phyloP scores from a whole-genome alignment of 208 protist genomes.

The Trypanosomatidae sp. region DNA sequence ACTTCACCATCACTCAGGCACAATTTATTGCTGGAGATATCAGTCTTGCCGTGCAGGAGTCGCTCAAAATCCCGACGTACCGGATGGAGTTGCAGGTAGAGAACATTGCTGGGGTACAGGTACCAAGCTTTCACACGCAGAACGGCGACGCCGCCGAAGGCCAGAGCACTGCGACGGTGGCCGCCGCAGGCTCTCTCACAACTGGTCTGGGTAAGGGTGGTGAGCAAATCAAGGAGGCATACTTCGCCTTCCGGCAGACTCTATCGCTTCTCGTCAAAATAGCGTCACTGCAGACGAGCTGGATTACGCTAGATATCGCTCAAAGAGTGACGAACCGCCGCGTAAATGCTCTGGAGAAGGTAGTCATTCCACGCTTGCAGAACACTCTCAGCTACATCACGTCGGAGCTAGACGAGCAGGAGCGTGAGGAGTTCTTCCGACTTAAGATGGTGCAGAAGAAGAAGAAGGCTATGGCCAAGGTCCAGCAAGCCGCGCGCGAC shows the following conservation, averaged over 20 bases:
- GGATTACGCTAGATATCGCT: conserved; percentile 97
- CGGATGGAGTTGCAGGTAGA: conserved; percentile 92
- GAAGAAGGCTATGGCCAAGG: conserved; percentile 85
- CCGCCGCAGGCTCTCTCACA: conserved; percentile 35
- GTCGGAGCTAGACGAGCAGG: conserved; percentile 98
- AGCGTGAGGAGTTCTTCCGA: conserved; percentile 99
- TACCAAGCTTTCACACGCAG: conserved; percentile 93
- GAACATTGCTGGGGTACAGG: conserved; percentile 98
- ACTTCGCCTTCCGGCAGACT: conserved; percentile 90
- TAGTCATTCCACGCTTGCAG: conserved; percentile 98
- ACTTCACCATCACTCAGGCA: conserved; percentile 97
- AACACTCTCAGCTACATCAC: conserved; percentile 98
- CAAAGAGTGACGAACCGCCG: conserved; percentile 99
- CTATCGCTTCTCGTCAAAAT: conserved; percentile 94
- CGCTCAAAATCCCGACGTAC: conserved; percentile 88
- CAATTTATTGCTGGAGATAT: conserved; percentile 98
- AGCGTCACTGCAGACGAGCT: conserved; percentile 98
- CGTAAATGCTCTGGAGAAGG: conserved; percentile 99
- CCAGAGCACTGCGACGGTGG: conserved; percentile 3
- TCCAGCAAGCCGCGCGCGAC: conserved; percentile 36
- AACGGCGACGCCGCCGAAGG: conserved; percentile 34
- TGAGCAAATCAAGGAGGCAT: conserved; percentile 93
- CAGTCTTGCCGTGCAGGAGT: conserved; percentile 93
- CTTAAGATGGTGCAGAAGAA: conserved; percentile 99
- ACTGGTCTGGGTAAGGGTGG: conserved; percentile 97